These are phyloP conservation scores for Colletotrichum aenigma DNA, from an alignment of 2,329 filamentous ascomycete genomes.

Conservation along the genomic window DNA sequence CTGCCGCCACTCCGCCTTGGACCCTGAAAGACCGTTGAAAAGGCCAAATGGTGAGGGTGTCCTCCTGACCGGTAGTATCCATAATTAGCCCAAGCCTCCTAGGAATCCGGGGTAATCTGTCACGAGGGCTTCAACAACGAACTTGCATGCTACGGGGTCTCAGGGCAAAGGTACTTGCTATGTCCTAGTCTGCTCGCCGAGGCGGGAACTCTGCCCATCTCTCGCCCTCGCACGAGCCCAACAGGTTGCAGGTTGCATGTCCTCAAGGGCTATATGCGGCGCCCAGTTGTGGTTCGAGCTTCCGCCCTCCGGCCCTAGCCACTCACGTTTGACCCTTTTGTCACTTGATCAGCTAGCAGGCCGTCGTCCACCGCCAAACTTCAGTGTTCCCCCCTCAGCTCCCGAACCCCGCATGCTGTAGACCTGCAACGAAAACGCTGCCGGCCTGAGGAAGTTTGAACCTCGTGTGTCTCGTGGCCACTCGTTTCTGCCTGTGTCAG, in stretches of 20 bases:
- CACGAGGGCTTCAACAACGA: neutral
- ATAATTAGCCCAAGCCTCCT: neutral
- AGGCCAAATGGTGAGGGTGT: neutral
- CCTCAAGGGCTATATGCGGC: slow-evolving; percentile 7
- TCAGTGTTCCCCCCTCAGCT: neutral
- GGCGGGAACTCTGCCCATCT: slow-evolving; percentile 17
- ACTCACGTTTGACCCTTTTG: slow-evolving; percentile 11
- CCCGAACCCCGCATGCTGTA: slow-evolving; percentile 13
- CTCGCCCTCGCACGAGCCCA: slow-evolving; percentile 11
- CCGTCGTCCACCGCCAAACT: neutral
- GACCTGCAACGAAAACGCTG: slow-evolving; percentile 7
- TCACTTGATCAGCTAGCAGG: slow-evolving; percentile 13
- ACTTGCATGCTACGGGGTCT: neutral
- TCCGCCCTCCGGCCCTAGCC: slow-evolving; percentile 1
- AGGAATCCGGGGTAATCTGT: neutral
- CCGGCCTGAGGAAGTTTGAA: neutral
- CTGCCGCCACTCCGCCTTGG: neutral
- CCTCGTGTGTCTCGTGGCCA: slow-evolving; percentile 15
- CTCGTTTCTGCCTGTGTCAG: slow-evolving; percentile 4
- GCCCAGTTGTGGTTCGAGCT: neutral
- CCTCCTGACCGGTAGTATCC: neutral
- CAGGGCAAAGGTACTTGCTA: neutral
- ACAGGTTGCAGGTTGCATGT: neutral
- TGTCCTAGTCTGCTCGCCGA: slow-evolving; percentile 6
- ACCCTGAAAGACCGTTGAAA: neutral